Evolutionary conservation across 345 rosid species (phyloP).

Genomic region (Reutealis trisperma): DNA sequence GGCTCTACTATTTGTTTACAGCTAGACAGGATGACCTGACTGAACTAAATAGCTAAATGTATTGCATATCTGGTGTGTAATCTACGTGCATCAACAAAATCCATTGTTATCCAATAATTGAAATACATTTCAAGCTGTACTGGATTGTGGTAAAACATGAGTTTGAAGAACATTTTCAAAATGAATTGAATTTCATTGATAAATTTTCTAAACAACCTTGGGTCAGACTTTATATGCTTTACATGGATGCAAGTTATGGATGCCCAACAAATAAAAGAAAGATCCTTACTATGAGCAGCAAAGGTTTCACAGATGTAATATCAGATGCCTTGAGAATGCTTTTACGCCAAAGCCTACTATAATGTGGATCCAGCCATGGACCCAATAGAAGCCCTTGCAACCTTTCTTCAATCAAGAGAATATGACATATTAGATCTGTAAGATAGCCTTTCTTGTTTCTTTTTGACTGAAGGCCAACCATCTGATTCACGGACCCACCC

Average conservation of each 20-base stretch:
- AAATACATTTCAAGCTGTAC: not conserved
- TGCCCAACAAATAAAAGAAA: conserved; percentile 3
- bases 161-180: not conserved
- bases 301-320: conserved; percentile 53
- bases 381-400: conserved; percentile 83
- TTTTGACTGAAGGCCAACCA: conserved; percentile 38
- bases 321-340: conserved; percentile 55
- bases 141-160: not conserved
- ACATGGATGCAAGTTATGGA: not conserved
- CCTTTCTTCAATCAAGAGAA: conserved; percentile 68
- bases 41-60: not conserved
- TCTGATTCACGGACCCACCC: conserved; percentile 46
- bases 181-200: not conserved
- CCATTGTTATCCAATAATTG: not conserved
- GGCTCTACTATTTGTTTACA: conserved; percentile 7
- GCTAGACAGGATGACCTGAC: not conserved
- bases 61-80: not conserved
- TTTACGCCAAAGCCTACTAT: conserved; percentile 65
- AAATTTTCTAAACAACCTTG: not conserved
- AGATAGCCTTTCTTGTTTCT: conserved; percentile 53
- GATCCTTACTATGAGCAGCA: conserved; percentile 59
- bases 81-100: conserved; percentile 5
- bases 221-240: not conserved
- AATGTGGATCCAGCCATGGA: conserved; percentile 82
- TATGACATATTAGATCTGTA: conserved; percentile 48